Conservation (phyloP, 495 filamentous ascomycete genomes). For the Aspergillus heteromorphus region DNA sequence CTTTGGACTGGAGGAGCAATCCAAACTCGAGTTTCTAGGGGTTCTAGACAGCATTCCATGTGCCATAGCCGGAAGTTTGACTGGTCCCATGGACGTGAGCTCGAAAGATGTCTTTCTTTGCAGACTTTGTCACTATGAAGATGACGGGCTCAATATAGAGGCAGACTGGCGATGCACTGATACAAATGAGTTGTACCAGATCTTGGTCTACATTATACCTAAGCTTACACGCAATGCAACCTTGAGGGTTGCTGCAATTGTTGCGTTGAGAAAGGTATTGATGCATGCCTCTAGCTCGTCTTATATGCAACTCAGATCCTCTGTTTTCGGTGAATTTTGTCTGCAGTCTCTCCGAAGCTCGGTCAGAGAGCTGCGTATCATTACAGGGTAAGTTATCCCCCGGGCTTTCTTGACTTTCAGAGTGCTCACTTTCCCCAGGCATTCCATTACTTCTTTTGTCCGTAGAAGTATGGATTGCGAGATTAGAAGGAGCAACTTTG, state of each 20-base stretch:
- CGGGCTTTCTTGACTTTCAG: not conserved
- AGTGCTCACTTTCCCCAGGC: slow-evolving; percentile 43
- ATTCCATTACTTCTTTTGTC: slow-evolving; percentile 62
- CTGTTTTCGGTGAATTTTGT: slow-evolving; percentile 70
- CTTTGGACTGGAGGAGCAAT: slow-evolving; percentile 20
- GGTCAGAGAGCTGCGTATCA: slow-evolving; percentile 76
- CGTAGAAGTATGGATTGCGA: slow-evolving; percentile 39
- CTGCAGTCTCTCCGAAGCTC: slow-evolving; percentile 76
- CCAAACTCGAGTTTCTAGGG: slow-evolving; percentile 28
- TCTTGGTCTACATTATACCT: slow-evolving; percentile 52
- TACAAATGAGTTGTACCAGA: slow-evolving; percentile 43
- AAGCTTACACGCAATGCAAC: slow-evolving; percentile 54
- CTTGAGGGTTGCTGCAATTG: slow-evolving; percentile 66
- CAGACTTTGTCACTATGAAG: slow-evolving; percentile 30
- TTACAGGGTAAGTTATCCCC: slow-evolving; percentile 52
- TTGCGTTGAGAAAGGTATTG: slow-evolving; percentile 60
- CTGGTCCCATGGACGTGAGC: slow-evolving; percentile 11
- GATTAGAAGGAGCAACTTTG: slow-evolving; percentile 57
- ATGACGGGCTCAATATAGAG: slow-evolving; percentile 9
- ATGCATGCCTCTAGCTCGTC: slow-evolving; percentile 52
- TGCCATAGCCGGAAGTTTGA: slow-evolving; percentile 29
- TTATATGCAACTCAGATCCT: slow-evolving; percentile 61
- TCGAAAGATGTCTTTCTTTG: slow-evolving; percentile 28
- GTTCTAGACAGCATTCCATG: slow-evolving; percentile 41
- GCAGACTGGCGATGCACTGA: slow-evolving; percentile 20